Percentiles rank a stretch among this genome's conserved stretches.
These are phyloP conservation scores for Penicillium palitans DNA, from an alignment of 2,329 filamentous ascomycete genomes.

Conservation along the genomic window DNA sequence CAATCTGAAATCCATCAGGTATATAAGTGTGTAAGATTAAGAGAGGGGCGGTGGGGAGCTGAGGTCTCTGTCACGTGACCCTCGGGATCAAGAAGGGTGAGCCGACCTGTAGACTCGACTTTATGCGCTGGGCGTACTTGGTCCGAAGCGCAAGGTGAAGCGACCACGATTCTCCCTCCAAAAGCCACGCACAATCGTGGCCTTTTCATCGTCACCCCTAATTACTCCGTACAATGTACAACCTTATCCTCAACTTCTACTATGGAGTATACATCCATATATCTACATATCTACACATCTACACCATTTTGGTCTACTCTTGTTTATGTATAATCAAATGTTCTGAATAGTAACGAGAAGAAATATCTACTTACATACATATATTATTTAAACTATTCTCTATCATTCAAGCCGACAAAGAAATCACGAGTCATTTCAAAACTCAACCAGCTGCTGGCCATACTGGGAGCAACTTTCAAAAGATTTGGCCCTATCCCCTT, in stretches of 20 bases:
- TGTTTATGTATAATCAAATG: background rate
- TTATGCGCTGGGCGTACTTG: too few relatives aligned
- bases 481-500: conserved; percentile 95
- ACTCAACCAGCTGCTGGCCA: conserved; percentile 98
- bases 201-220: too few relatives aligned
- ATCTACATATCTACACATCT: too few relatives aligned
- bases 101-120: too few relatives aligned
- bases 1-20: too few relatives aligned
- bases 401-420: conserved; percentile 59
- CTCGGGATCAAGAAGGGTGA: too few relatives aligned
- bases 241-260: background rate
- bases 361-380: conserved; percentile 16
- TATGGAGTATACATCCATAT: background rate
- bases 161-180: too few relatives aligned
- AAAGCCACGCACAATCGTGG: too few relatives aligned
- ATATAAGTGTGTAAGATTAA: too few relatives aligned
- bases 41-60: too few relatives aligned
- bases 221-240: background rate
- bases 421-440: conserved; percentile 93
- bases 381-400: conserved; percentile 23
- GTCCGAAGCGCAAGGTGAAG: too few relatives aligned
- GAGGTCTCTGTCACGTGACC: too few relatives aligned
- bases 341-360: background rate
- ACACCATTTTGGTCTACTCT: background rate
- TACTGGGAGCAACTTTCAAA: conserved; percentile 94